These are phyloP conservation scores for Lactarius trivialis DNA, from an alignment of 768 basidiomycete species.

Conservation along the genomic window DNA sequence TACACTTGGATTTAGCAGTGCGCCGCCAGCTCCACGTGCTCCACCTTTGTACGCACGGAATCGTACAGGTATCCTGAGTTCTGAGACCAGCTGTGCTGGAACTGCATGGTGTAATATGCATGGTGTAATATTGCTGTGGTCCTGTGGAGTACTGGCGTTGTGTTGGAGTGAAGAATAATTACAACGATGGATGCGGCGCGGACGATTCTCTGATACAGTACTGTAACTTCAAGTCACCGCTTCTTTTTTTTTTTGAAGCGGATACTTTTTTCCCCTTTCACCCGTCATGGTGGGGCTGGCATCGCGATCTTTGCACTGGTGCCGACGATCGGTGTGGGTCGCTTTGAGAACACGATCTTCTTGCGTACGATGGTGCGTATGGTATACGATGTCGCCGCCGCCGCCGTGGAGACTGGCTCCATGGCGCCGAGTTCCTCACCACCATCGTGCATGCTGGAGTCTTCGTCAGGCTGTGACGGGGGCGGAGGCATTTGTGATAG, in stretches of 20 bases:
- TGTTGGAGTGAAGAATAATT: neutral
- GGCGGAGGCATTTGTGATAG: neutral
- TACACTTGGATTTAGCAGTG: too few relatives aligned
- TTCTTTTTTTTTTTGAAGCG: neutral
- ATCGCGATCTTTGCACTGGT: constrained; percentile 15
- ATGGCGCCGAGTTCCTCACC: constrained; percentile 1
- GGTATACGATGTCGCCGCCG: constrained; percentile 26
- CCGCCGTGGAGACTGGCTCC: neutral
- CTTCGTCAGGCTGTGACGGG: neutral
- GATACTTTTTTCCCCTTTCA: neutral
- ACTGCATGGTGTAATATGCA: too few relatives aligned
- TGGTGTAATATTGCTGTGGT: too few relatives aligned
- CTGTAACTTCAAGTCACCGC: too few relatives aligned
- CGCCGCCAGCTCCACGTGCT: too few relatives aligned
- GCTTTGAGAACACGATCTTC: constrained; percentile 78
- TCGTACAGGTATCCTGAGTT: neutral
- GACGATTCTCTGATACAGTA: too few relatives aligned
- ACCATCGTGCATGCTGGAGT: constrained; percentile 22
- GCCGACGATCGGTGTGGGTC: constrained; percentile 66
- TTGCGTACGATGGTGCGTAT: constrained; percentile 67
- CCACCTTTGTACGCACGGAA: too few relatives aligned
- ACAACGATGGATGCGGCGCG: neutral
- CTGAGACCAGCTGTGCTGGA: too few relatives aligned
- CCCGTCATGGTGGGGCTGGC: neutral
- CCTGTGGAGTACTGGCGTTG: neutral